Percentiles rank a stretch among this genome's conserved stretches.
Conservation (phyloP, 352 stramenopile genomes). For the Pythium dissotocum region DNA sequence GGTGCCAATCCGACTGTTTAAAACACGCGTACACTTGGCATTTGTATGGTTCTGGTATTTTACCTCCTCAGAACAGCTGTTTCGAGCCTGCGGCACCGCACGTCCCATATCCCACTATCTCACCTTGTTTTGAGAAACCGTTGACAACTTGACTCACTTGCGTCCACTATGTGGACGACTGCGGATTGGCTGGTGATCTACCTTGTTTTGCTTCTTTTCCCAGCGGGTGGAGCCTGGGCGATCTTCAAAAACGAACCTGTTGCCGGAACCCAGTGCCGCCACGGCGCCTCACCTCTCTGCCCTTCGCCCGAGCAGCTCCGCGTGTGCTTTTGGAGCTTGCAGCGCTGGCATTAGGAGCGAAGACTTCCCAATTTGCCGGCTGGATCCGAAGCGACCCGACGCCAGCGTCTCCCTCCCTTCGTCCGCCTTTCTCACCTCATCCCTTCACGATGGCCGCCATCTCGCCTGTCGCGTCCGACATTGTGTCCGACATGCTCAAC, state of each 20-base stretch:
- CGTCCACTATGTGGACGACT: not conserved
- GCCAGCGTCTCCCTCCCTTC: constrained; percentile 18
- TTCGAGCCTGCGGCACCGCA: constrained; percentile 21
- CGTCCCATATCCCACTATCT: not conserved
- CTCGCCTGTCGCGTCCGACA: constrained; percentile 48
- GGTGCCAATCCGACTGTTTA: constrained; percentile 9
- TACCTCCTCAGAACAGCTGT: constrained; percentile 8
- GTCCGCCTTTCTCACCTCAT: constrained; percentile 27
- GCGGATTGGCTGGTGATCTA: constrained; percentile 7
- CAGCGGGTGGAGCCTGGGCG: constrained; percentile 10
- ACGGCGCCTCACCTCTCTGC: not conserved
- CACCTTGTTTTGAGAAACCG: constrained; percentile 21
- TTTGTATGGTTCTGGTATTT: constrained; percentile 17
- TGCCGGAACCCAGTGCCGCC: not conserved
- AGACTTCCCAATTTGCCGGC: constrained; percentile 36
- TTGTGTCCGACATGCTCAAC: constrained; percentile 41
- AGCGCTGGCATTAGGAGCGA: not conserved
- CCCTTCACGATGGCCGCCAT: constrained; percentile 26
- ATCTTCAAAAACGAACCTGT: constrained; percentile 31
- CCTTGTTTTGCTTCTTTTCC: constrained; percentile 24
- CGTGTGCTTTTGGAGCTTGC: not conserved
- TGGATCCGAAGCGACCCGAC: constrained; percentile 33
- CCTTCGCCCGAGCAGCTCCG: not conserved
- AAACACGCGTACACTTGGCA: constrained; percentile 5
- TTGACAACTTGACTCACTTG: constrained; percentile 2